These are phyloP conservation scores for Cerrena zonata DNA, from an alignment of 1,284 basidiomycete genomes.

Conservation along the genomic window DNA sequence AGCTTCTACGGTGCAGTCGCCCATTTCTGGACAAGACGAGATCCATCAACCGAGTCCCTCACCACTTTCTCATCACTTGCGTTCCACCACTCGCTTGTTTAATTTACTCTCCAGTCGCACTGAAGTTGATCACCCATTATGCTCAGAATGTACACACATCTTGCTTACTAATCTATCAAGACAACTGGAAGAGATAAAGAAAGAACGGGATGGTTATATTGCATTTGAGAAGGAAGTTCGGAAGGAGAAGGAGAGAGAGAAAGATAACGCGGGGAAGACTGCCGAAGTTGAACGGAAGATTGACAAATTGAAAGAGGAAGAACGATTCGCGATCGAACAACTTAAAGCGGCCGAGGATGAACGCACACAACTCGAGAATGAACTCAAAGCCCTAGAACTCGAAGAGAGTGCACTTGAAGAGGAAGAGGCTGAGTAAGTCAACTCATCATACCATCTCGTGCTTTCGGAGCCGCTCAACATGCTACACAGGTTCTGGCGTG, in stretches of 20 bases:
- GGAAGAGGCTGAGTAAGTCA: constrained; percentile 78
- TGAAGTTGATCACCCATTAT: constrained; percentile 91
- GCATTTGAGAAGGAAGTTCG: constrained; percentile 84
- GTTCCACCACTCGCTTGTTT: constrained; percentile 70
- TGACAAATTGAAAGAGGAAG: constrained; percentile 70
- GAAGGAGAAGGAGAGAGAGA: constrained; percentile 66
- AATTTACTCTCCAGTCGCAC: constrained; percentile 75
- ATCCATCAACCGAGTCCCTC: constrained; percentile 56
- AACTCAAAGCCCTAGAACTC: constrained; percentile 63
- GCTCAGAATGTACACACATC: constrained; percentile 86
- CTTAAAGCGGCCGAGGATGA: constrained; percentile 71
- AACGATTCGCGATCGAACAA: constrained; percentile 65
- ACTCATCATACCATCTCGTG: neutral
- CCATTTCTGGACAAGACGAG: constrained; percentile 26
- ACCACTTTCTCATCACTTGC: constrained; percentile 73
- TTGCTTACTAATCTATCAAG: constrained; percentile 73
- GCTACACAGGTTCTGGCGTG: constrained; percentile 71
- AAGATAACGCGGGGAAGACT: constrained; percentile 45
- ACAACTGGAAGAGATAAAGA: constrained; percentile 84
- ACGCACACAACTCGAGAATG: constrained; percentile 66
- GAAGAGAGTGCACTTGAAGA: constrained; percentile 73
- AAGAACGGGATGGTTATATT: constrained; percentile 88
- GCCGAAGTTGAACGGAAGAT: constrained; percentile 69
- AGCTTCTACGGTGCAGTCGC: constrained; percentile 11
- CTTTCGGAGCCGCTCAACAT: constrained; percentile 1